Conservation (phyloP, 2,329 filamentous ascomycete genomes). For the Diplodia seriata region DNA sequence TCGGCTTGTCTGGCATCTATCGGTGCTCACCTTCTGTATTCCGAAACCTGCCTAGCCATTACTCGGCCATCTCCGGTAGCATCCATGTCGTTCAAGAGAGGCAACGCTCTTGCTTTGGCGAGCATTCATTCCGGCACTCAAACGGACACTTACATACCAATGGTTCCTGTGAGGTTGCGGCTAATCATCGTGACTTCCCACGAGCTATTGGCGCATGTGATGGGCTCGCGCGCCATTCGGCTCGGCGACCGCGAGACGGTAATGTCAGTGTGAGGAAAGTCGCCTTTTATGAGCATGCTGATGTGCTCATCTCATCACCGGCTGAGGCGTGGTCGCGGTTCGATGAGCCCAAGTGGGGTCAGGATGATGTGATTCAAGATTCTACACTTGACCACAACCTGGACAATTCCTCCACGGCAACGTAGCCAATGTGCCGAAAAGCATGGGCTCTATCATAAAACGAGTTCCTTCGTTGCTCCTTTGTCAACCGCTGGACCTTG, state of each 20-base stretch:
- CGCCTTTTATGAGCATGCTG: neutral
- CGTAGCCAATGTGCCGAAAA: neutral
- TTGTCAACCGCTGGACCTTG: neutral
- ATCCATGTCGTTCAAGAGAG: too few species aligned
- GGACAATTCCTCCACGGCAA: neutral
- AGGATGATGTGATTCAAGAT: conserved; percentile 17
- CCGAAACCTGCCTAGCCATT: too few species aligned
- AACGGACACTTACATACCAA: too few species aligned
- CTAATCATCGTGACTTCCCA: neutral
- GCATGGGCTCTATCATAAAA: neutral
- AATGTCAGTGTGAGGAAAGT: neutral
- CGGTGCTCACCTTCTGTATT: too few species aligned
- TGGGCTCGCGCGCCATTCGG: neutral
- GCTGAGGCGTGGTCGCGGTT: neutral
- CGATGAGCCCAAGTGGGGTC: conserved; percentile 23
- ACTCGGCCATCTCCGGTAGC: too few species aligned
- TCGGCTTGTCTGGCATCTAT: too few species aligned
- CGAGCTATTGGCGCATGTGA: neutral
- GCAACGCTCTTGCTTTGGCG: too few species aligned
- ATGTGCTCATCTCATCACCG: neutral
- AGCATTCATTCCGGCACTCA: too few species aligned
- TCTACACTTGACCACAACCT: neutral
- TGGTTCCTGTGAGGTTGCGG: too few species aligned
- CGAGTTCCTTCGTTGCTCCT: neutral
- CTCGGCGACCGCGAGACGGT: neutral